phyloP scores from a whole-genome alignment of 129 eudicot genomes.

The Flaveria bidentis region DNA sequence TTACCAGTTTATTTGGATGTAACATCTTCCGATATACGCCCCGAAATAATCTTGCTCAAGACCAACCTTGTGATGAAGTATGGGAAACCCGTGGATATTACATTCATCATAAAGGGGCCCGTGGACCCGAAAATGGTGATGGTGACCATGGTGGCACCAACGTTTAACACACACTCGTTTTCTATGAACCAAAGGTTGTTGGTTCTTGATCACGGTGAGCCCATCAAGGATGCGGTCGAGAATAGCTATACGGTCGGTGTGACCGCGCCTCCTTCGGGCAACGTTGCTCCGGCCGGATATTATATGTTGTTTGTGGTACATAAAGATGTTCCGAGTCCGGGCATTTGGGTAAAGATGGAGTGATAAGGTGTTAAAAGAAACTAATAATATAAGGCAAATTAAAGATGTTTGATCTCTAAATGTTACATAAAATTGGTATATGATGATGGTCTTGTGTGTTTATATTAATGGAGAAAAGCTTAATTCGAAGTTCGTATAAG shows the following conservation, averaged over 20 bases:
- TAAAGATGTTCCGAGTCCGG: constrained; percentile 60
- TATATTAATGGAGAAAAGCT: neutral
- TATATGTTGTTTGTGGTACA: constrained; percentile 66
- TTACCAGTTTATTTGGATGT: constrained; percentile 59
- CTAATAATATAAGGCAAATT: neutral
- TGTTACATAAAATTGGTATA: neutral
- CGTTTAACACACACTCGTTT: constrained; percentile 72
- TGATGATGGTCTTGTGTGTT: neutral
- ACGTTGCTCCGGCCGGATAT: constrained; percentile 61
- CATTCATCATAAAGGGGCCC: constrained; percentile 31
- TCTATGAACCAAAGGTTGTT: constrained; percentile 78
- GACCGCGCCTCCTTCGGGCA: constrained; percentile 39
- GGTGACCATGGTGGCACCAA: constrained; percentile 73
- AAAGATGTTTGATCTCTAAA: neutral
- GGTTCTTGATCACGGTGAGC: constrained; percentile 31
- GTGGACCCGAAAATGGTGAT: constrained; percentile 23
- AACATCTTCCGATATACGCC: constrained; percentile 35
- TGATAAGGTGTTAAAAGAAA: constrained; percentile 25
- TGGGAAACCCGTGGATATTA: constrained; percentile 28
- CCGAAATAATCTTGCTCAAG: constrained; percentile 38
- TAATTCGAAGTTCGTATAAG: neutral
- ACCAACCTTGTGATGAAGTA: constrained; percentile 34
- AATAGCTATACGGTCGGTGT: constrained; percentile 40
- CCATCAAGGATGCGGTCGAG: constrained; percentile 22
- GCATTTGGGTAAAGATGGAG: constrained; percentile 59